Base-by-base conservation (phyloP, 306 rosid species). In the Fagus crenata region DNA sequence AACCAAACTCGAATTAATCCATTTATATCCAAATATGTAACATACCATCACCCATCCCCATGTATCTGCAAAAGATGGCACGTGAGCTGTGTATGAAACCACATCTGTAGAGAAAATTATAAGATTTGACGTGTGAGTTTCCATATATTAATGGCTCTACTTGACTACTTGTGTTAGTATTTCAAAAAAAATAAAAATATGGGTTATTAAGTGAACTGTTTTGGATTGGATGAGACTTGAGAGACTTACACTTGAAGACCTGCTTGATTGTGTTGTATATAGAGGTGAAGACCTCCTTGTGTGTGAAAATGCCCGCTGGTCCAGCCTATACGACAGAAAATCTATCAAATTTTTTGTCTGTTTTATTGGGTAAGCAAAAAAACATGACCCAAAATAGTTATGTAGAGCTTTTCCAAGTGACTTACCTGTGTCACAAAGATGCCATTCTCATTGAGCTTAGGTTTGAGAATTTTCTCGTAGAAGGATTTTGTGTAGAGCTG, bases 11-110 rank as follows among this genome's bases (percentile, higher is more conserved):
- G 0, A 31, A 15, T 15, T 49, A 68, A 61, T 63, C 46, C 13
- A 72, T 8, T 41, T 32, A 6, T 31, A 32, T 22, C 53, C 58
- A 6, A 53, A 17, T 42, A 69, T 61, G 54, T 42, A 3, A 33
- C 93, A 46, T 87, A 92, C 98, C 97, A 95, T 89, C 79, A 95
- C 98, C 97, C 97, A 92, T 75, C 99, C 99, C 99, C 99, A 95
- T 55, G 97, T 88, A 77, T 95, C 99, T 6, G 97, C 97, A 87
- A 95, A 95, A 77, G 97, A 95, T 58, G 99, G 99, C 73, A 95
- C 65, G 67, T 95, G 96, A 82, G 96, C 90, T 4, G 97, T 73
- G 81, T 95, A 95, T 65, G 86, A 97, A 54, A 86, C 80, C 77
- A 90, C 99, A 84, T 95, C 99, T 95, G 82, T 75, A 55, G 37